Base-by-base conservation (phyloP, 2,329 filamentous ascomycete species). In the Aureobasidium mangrovei region DNA sequence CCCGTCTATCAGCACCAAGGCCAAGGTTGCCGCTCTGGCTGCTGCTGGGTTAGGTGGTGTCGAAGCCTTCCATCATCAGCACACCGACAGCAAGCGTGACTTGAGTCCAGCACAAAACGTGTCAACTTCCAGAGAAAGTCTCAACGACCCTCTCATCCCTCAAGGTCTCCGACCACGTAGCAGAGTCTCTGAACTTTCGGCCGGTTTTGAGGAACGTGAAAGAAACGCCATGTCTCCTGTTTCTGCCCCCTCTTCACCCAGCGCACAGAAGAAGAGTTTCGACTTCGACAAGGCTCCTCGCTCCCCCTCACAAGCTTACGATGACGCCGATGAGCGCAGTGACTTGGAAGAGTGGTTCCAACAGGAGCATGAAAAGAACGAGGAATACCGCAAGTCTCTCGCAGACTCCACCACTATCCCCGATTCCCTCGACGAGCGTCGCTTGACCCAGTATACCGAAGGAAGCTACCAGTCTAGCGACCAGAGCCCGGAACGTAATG, bases 91-190 rank as follows among this genome's bases (percentile, higher is more conserved):
- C 10, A n/a, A 42, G 33, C 32, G 40, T 26, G 39, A 81, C 80
- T 12, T 69, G 83, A 96, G 91, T 65, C 91, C 91, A 0, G 91
- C 95, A 57, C 91, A 93, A 61, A 96, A 91, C 63, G 88, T 95
- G 12, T 91, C 89, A 8, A 93, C 91, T 58, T 91, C 90, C 63
- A 64, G 90, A 62, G 81, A 82, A 44, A 82, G 82, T 27, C 55
- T 49, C 18, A 52, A 33, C 26, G 64, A 66, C 35, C 62, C 65
- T 12, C 61, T 69, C 8, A 59, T 68, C 1, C 67, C 67, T 7
- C 58, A 60, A 29, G 65, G 62, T 2, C 57, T 68, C 18, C 63
- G 65, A 29, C 64, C 65, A n/a, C 59, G 57, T 18, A 68, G 64
- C 49, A 62, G 64, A 41, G 35, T 51, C 35, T 42, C 56, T 31